A percentile compares a stretch with the other conserved stretches of the same genome.
Evolutionary conservation across 805 yeast genomes (phyloP).

Genomic region (Yarrowia osloensis): DNA sequence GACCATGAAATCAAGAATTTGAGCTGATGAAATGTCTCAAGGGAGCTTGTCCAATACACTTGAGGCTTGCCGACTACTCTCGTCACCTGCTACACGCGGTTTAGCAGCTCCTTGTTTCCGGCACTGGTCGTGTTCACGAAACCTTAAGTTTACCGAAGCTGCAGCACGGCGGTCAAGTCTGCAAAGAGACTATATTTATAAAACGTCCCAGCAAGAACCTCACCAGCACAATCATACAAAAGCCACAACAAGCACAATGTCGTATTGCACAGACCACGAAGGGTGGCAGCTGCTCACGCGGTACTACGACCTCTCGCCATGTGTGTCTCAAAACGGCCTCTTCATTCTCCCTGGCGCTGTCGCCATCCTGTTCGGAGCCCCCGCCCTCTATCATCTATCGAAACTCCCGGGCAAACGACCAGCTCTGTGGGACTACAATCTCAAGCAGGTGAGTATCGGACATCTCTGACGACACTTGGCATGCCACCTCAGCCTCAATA

Average conservation of each 20-base stretch:
- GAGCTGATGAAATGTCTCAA: too few species aligned
- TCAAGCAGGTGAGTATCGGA: slow-evolving; percentile 29
- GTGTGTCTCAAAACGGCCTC: slow-evolving; percentile 9
- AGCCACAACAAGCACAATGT: slow-evolving; percentile 1
- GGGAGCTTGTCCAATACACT: too few species aligned
- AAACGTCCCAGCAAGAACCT: background rate
- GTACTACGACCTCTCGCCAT: slow-evolving; percentile 26
- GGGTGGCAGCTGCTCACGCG: slow-evolving; percentile 29
- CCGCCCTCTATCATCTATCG: background rate
- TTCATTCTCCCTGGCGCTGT: background rate
- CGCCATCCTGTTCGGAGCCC: background rate
- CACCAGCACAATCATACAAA: background rate
- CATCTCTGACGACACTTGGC: too few species aligned
- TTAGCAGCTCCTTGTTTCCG: background rate
- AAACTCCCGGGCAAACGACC: slow-evolving; percentile 7
- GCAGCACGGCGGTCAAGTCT: background rate
- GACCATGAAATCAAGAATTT: too few species aligned
- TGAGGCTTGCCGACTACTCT: background rate
- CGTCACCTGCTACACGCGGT: background rate
- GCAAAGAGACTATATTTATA: background rate
- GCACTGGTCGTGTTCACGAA: background rate
- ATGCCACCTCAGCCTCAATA: background rate
- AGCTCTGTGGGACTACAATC: slow-evolving; percentile 15
- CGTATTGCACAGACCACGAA: slow-evolving; percentile 20
- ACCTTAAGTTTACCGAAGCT: background rate